A percentile compares a stretch with the other conserved stretches of the same genome.
These are phyloP conservation scores for Lichtheimia ramosa DNA, from an alignment of 371 early-diverging fungal genomes.

Conservation along the genomic window DNA sequence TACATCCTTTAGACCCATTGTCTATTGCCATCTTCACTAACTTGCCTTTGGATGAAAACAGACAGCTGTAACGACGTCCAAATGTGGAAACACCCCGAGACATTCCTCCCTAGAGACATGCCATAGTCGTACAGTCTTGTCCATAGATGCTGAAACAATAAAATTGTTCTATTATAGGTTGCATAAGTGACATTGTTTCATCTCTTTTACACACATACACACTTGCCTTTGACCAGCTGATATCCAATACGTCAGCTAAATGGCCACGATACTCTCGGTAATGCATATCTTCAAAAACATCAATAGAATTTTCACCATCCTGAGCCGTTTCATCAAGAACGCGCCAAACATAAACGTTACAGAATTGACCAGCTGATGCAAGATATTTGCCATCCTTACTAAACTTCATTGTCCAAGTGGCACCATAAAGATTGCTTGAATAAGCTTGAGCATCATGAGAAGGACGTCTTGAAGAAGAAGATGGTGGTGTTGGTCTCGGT, in stretches of 20 bases:
- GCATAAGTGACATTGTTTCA: background rate
- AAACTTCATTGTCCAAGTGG: slow-evolving; percentile 63
- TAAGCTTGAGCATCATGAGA: slow-evolving; percentile 10
- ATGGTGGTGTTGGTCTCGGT: background rate
- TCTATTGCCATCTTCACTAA: background rate
- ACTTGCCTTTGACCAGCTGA: slow-evolving; percentile 77
- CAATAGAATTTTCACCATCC: slow-evolving; percentile 31
- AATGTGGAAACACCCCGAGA: slow-evolving; percentile 76
- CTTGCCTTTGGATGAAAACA: slow-evolving; percentile 76
- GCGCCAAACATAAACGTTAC: slow-evolving; percentile 71
- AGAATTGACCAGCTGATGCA: slow-evolving; percentile 78
- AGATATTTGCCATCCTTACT: slow-evolving; percentile 77
- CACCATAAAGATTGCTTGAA: slow-evolving; percentile 13
- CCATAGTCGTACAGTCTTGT: slow-evolving; percentile 83
- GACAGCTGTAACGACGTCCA: slow-evolving; percentile 77
- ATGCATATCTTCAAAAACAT: slow-evolving; percentile 67
- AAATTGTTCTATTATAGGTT: slow-evolving; percentile 57
- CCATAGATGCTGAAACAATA: slow-evolving; percentile 78
- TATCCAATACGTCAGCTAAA: slow-evolving; percentile 67
- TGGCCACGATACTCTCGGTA: slow-evolving; percentile 72
- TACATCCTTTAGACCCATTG: background rate
- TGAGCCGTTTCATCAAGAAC: slow-evolving; percentile 27
- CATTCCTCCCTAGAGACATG: slow-evolving; percentile 75
- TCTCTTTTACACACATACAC: background rate
- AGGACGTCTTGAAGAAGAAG: slow-evolving; percentile 4